Conservation (phyloP, 305 asterid species). For the Salvia sclarea region DNA sequence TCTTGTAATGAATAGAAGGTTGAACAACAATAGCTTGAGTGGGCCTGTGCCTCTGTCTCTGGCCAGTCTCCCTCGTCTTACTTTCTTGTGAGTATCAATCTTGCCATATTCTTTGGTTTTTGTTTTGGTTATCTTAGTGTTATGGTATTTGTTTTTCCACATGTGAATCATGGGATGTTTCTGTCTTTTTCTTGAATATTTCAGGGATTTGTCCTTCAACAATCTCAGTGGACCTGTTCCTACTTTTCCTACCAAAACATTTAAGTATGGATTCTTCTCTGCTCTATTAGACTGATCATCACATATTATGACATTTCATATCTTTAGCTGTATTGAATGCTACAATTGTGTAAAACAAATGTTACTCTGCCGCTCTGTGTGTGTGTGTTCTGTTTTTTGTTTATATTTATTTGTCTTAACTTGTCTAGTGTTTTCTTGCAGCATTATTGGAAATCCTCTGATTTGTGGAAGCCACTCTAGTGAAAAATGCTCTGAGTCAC, state of each 20-base stretch:
- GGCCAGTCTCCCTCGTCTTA: constrained; percentile 79
- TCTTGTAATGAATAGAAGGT: constrained; percentile 73
- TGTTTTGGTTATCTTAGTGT: constrained; percentile 19
- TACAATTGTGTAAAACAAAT: constrained; percentile 24
- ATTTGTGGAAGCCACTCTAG: constrained; percentile 70
- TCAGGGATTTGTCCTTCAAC: constrained; percentile 95
- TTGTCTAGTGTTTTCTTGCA: constrained; percentile 23
- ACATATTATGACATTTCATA: neutral
- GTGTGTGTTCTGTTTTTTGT: constrained; percentile 10
- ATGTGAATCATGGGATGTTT: constrained; percentile 32
- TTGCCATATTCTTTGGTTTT: constrained; percentile 25
- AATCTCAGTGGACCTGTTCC: constrained; percentile 89
- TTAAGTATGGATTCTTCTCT: constrained; percentile 61
- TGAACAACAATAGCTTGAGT: constrained; percentile 88
- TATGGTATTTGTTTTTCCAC: constrained; percentile 29
- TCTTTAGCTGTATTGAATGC: neutral
- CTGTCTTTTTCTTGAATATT: constrained; percentile 24
- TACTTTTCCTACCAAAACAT: constrained; percentile 71
- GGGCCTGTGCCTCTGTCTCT: constrained; percentile 76
- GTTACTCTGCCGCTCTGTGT: constrained; percentile 1
- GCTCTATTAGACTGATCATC: constrained; percentile 13
- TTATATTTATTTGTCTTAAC: neutral
- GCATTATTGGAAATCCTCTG: constrained; percentile 73
- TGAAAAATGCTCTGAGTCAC: constrained; percentile 60
- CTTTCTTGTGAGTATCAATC: constrained; percentile 83